Evolutionary conservation across 1,284 basidiomycete genomes (phyloP), one percentile per base, ranked within the genome.

Genomic region (Heterobasidion annosum): DNA sequence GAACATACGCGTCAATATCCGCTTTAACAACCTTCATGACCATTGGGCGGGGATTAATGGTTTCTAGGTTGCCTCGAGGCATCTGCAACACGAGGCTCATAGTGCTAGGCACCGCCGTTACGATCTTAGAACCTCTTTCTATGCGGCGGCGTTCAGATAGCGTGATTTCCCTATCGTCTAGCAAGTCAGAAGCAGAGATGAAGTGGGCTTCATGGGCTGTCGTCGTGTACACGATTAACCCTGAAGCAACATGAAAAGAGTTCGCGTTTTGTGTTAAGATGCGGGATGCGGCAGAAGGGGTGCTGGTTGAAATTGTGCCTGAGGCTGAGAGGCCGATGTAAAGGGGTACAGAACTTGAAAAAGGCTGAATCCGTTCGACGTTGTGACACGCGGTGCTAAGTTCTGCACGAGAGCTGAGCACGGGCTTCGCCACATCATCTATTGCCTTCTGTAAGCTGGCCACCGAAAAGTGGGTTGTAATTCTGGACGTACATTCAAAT

Each of bases 21-120:
- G 81, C 73, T 53, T 79, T 77, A 1, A 96, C 85, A 2, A 91
- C 85, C 52, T 87, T 81, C 70, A 98, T 83, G 2, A 98, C 94
- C 57, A 99, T 73, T 1, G 96, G 90, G 35, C 97, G 77, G 1
- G 97, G 97, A 63, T 88, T 92, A 54, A 99, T 87, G 0, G 93
- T 98, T 73, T 99, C 97, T 53, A 99, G 67, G 68, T 99, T 99
- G 0, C 97, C 97, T 61, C 97, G 75, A 0, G 96, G 97, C 94
- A 99, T 99, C 72, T 99, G 97, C 12, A 99, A 72, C 1, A 99
- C 89, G 15, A 98, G 70, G 59, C 79, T 86, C 91, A 97, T 98
- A 8, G 82, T 74, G 58, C 86, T 92, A 2, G 93, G 88, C 0
- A 95, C 86, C 10, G 86, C 87, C 0, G 85, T 82, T 1, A 97